Evolutionary conservation across 108 stramenopile species (phyloP), one percentile per base, ranked within the genome.

Genomic region (Stephanodiscus triporus): DNA sequence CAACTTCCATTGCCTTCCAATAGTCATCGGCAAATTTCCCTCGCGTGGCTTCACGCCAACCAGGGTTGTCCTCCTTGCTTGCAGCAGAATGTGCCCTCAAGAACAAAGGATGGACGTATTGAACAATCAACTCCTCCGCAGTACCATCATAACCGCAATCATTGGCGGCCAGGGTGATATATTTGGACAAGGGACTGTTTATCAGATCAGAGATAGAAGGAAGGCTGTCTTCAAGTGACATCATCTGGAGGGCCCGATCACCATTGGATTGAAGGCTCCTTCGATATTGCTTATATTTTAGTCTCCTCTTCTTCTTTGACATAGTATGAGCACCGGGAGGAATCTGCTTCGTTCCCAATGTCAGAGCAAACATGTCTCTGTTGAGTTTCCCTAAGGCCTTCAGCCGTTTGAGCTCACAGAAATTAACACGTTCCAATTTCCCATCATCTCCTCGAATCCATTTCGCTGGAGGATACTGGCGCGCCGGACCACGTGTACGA

Each of bases 241-340:
- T 48, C 16, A 26, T 24, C 23, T 66, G 45, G 8, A 66, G 26
- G 10, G 42, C 45, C 45, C 24, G 16, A 50, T 66, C 65, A 6
- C 65, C 65, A 40, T 16, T 38, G 47, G 24, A 38, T 27, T 45
- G 48, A n/a, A 66, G 48, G 13, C 65, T 66, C 22, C 47, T 4
- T 24, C 20, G 42, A 45, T 49, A 66, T n/a, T 66, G 51, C 20
- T 53, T 53, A 19, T 53, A 53, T 5, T 53, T 53, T 6, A 53
- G 24, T 10, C 51, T 22, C 51, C 6, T 53, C 51, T 53, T 53
- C 19, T 53, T 53, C 24, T 53, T 53, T 22, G 51, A 53, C 48
- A 49, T 19, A 17, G 24, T 6, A 2, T n/a, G n/a, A n/a, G n/a
- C n/a, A n/a, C n/a, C n/a, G n/a, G n/a, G n/a, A 24, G 65, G 48